These are phyloP conservation scores for Xylaria arbuscula DNA, from an alignment of 2,329 filamentous ascomycete species.

Conservation along the genomic window DNA sequence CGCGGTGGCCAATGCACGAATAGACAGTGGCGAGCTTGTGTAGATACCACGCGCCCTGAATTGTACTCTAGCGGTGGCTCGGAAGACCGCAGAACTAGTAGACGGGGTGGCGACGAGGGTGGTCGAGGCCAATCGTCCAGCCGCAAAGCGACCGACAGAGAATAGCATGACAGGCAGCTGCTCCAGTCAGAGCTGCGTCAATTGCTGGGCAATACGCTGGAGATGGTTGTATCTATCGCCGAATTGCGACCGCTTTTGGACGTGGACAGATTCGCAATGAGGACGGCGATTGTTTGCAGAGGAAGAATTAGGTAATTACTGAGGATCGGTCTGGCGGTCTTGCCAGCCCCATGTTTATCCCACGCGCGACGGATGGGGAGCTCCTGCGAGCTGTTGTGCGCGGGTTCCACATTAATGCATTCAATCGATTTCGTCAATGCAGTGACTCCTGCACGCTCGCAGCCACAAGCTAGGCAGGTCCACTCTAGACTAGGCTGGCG, in stretches of 20 bases:
- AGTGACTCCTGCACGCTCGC: neutral
- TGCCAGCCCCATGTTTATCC: slow-evolving; percentile 41
- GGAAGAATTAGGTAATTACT: neutral
- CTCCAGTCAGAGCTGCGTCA: neutral
- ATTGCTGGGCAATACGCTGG: neutral
- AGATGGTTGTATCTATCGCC: slow-evolving; percentile 8
- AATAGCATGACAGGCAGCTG: slow-evolving; percentile 54
- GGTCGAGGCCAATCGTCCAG: slow-evolving; percentile 50
- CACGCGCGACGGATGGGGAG: slow-evolving; percentile 37
- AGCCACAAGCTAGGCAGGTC: slow-evolving; percentile 5
- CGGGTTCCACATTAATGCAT: slow-evolving; percentile 8
- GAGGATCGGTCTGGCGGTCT: slow-evolving; percentile 9
- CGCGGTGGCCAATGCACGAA: slow-evolving; percentile 39
- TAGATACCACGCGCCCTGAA: slow-evolving; percentile 24
- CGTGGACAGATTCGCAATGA: neutral
- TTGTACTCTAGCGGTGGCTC: slow-evolving; percentile 21
- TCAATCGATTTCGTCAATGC: slow-evolving; percentile 12
- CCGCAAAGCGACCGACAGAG: slow-evolving; percentile 54
- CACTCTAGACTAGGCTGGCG: neutral
- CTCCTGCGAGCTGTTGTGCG: slow-evolving; percentile 14
- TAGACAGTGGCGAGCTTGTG: slow-evolving; percentile 1
- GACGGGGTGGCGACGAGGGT: slow-evolving; percentile 40
- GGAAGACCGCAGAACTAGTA: slow-evolving; percentile 37
- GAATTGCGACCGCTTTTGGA: neutral
- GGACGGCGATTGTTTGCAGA: slow-evolving; percentile 12